These are phyloP conservation scores for Yamadazyma triangularis DNA, from an alignment of 1,139 yeast genomes.

Conservation along the genomic window DNA sequence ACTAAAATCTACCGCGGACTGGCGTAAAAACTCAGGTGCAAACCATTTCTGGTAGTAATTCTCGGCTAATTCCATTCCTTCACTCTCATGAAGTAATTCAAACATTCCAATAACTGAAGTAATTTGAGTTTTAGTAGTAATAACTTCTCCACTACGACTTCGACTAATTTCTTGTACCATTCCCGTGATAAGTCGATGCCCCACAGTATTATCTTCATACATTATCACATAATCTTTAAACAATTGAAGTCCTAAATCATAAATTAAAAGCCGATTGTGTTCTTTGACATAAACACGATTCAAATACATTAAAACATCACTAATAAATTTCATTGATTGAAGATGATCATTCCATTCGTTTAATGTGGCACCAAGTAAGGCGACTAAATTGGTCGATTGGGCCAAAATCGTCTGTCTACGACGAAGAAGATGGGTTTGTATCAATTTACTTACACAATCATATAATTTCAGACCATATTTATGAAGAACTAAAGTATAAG, in stretches of 20 bases:
- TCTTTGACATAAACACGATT: slow-evolving; percentile 81
- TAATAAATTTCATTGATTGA: slow-evolving; percentile 70
- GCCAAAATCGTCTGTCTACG: slow-evolving; percentile 22
- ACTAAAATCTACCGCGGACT: slow-evolving; percentile 53
- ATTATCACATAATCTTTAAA: slow-evolving; percentile 46
- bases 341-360: slow-evolving; percentile 72
- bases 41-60: slow-evolving; percentile 60
- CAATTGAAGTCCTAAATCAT: slow-evolving; percentile 68
- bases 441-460: slow-evolving; percentile 51
- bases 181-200: slow-evolving; percentile 43
- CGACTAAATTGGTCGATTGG: slow-evolving; percentile 4
- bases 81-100: slow-evolving; percentile 47
- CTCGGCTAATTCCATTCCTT: slow-evolving; percentile 27
- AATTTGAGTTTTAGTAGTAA: slow-evolving; percentile 48
- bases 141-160: slow-evolving; percentile 56
- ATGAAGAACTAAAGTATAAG: slow-evolving; percentile 73
- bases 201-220: slow-evolving; percentile 45
- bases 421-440: slow-evolving; percentile 45
- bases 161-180: slow-evolving; percentile 55
- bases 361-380: slow-evolving; percentile 5
- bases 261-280: slow-evolving; percentile 59
- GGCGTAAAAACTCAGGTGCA: slow-evolving; percentile 59
- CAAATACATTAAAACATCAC: slow-evolving; percentile 86
- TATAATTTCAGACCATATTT: slow-evolving; percentile 71
- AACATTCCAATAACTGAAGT: slow-evolving; percentile 67